These are phyloP conservation scores for Globisporangium solare DNA, from an alignment of 352 stramenopile genomes.

Conservation along the genomic window DNA sequence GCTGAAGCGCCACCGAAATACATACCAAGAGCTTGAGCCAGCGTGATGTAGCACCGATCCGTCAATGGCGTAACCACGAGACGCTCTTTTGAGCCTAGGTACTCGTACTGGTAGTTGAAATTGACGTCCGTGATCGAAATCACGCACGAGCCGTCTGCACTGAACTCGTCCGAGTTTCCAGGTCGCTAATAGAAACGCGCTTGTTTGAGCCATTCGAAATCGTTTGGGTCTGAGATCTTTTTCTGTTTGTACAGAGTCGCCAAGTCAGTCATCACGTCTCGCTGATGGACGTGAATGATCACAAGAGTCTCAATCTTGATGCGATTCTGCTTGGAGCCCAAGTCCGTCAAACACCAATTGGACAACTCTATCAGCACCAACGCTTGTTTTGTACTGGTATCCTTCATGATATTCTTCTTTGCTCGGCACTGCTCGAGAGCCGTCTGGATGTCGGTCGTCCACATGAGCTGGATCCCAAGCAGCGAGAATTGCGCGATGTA, in stretches of 20 bases:
- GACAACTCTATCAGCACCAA: constrained; percentile 93
- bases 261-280: constrained; percentile 96
- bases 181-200: constrained; percentile 97
- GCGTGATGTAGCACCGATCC: constrained; percentile 97
- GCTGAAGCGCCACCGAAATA: constrained; percentile 96
- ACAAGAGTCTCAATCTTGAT: constrained; percentile 98
- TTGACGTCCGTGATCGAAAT: constrained; percentile 98
- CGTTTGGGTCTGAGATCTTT: constrained; percentile 95
- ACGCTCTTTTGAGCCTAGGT: constrained; percentile 95
- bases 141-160: constrained; percentile 92
- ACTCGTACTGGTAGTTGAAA: constrained; percentile 99
- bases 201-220: constrained; percentile 99
- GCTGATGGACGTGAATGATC: constrained; percentile 98
- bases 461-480: constrained; percentile 96
- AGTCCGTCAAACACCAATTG: constrained; percentile 95
- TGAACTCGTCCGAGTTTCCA: constrained; percentile 93
- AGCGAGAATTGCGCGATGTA: constrained; percentile 95
- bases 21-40: constrained; percentile 97
- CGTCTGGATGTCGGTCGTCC: constrained; percentile 94
- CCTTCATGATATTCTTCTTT: constrained; percentile 98
- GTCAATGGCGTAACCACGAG: constrained; percentile 97
- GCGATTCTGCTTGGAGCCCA: constrained; percentile 95
- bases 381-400: constrained; percentile 93
- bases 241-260: constrained; percentile 93
- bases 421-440: constrained; percentile 92